These are phyloP conservation scores for Hexamita inflata DNA, from an alignment of 208 protist species.

Conservation along the genomic window DNA sequence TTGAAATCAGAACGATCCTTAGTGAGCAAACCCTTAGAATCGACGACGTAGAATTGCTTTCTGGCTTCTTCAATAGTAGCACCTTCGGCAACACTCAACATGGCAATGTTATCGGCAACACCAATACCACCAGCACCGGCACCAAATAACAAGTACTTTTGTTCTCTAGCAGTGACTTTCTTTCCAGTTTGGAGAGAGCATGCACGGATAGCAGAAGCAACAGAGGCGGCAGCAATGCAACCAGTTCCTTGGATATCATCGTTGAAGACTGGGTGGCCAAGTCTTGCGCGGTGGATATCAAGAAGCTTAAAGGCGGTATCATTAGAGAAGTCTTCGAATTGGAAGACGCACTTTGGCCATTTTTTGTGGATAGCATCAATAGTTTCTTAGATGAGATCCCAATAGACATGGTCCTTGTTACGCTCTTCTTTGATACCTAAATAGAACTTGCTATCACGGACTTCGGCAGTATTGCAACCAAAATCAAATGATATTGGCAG, in stretches of 20 bases:
- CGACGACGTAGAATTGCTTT: conserved; percentile 38
- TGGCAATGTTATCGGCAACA: conserved; percentile 36
- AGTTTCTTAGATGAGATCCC: conserved; percentile 46
- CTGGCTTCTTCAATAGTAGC: conserved; percentile 30
- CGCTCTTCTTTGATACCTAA: conserved; percentile 18
- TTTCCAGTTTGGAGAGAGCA: neutral
- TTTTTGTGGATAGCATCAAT: conserved; percentile 35
- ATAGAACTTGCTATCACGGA: conserved; percentile 36
- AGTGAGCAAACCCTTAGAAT: conserved; percentile 38
- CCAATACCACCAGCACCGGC: conserved; percentile 42
- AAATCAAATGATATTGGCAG: conserved; percentile 49
- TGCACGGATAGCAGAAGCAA: conserved; percentile 13
- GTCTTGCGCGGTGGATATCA: conserved; percentile 32
- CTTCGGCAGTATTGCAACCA: conserved; percentile 36
- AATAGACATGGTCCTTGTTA: conserved; percentile 14
- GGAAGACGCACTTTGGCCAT: conserved; percentile 46
- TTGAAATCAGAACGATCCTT: neutral
- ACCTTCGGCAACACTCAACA: conserved; percentile 16
- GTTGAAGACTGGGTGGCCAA: conserved; percentile 46
- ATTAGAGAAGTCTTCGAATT: conserved; percentile 60
- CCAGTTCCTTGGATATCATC: conserved; percentile 54
- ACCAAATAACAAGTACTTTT: conserved; percentile 37
- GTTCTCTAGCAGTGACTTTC: conserved; percentile 9
- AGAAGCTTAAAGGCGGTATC: conserved; percentile 49
- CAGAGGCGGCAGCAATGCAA: conserved; percentile 29